Percentiles rank a stretch among this genome's conserved stretches.
These are phyloP conservation scores for Naumovozyma castellii DNA, from an alignment of 805 yeast species.

Conservation along the genomic window DNA sequence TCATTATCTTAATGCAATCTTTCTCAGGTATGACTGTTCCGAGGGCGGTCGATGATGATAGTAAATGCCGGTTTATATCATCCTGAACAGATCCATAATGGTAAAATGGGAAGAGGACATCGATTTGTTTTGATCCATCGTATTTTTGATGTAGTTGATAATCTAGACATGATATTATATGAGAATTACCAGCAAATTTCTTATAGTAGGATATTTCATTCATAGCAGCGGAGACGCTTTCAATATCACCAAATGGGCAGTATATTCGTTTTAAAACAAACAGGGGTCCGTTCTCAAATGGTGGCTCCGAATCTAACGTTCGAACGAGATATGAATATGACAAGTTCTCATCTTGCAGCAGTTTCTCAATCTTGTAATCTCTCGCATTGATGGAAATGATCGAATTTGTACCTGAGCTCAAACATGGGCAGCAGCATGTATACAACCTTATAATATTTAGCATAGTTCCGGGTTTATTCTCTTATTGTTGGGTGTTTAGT, in stretches of 20 bases:
- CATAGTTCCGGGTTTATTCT: too few species aligned
- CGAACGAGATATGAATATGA: constrained; percentile 77
- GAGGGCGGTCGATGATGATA: constrained; percentile 28
- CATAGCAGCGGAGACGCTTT: constrained; percentile 63
- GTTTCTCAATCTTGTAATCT: constrained; percentile 50
- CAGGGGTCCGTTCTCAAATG: not conserved
- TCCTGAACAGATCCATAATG: constrained; percentile 72
- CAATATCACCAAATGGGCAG: constrained; percentile 73
- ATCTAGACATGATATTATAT: constrained; percentile 60
- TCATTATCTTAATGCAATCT: constrained; percentile 52
- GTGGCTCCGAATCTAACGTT: constrained; percentile 30
- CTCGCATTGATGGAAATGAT: constrained; percentile 45
- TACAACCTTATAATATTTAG: too few species aligned
- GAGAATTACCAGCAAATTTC: constrained; percentile 51
- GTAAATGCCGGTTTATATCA: constrained; percentile 52
- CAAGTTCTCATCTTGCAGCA: constrained; percentile 88
- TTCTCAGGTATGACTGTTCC: constrained; percentile 45
- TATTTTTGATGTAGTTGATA: constrained; percentile 61
- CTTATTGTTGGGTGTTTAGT: too few species aligned
- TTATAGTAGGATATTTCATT: constrained; percentile 69
- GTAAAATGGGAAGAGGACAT: constrained; percentile 72
- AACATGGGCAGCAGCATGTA: too few species aligned
- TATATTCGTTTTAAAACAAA: constrained; percentile 80
- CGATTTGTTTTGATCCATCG: constrained; percentile 74
- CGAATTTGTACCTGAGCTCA: constrained; percentile 29